These are phyloP conservation scores for Microsporum audouinii DNA, from an alignment of 2,329 filamentous ascomycete species.

Conservation along the genomic window DNA sequence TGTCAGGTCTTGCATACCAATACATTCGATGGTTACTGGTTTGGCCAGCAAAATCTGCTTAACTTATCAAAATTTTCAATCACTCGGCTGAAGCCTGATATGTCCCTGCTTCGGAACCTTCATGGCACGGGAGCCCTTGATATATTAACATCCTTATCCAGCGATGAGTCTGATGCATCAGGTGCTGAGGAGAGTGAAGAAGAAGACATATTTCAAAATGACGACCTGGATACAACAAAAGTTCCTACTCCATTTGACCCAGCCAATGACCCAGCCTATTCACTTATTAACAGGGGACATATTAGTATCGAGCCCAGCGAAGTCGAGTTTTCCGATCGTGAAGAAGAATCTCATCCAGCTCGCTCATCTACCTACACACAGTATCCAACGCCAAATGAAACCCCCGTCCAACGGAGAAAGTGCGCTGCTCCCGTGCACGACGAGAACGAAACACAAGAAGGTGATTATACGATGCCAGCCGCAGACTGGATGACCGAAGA, in stretches of 20 bases:
- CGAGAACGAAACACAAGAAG: not conserved
- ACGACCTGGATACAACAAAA: not conserved
- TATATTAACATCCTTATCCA: not conserved
- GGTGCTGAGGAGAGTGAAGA: not conserved
- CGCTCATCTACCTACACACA: not conserved
- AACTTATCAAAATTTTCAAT: conserved; percentile 13
- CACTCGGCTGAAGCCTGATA: conserved; percentile 13
- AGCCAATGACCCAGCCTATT: not conserved
- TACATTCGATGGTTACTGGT: conserved; percentile 20
- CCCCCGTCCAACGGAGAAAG: not conserved
- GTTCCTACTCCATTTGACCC: not conserved
- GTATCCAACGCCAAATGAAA: not conserved
- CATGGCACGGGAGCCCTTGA: not conserved
- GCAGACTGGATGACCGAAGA: not conserved
- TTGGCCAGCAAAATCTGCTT: conserved; percentile 13
- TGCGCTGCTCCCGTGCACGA: not conserved
- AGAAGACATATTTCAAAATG: not conserved
- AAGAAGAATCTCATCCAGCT: not conserved
- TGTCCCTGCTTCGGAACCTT: conserved; percentile 6
- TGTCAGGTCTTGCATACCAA: conserved; percentile 18
- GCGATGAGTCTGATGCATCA: not conserved
- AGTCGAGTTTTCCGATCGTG: not conserved
- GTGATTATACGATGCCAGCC: not conserved
- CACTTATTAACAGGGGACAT: not conserved
- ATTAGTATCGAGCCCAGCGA: not conserved